Conservation (phyloP, 179 eudicot species). For the Pouteria campechiana region DNA sequence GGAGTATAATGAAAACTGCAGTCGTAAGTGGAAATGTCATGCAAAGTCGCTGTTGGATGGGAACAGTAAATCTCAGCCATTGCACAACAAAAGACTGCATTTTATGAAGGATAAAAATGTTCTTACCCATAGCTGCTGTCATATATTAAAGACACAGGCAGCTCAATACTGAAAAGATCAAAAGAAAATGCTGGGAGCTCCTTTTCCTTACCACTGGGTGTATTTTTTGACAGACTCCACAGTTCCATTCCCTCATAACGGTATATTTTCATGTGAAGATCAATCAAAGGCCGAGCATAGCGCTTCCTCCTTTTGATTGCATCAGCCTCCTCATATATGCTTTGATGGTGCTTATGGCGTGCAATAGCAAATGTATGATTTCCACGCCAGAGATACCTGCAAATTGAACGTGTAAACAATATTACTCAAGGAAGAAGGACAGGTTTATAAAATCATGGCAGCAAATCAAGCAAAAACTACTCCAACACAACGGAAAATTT, state of each 20-base stretch:
- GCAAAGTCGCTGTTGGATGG: no score
- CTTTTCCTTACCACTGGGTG: slow-evolving; percentile 60
- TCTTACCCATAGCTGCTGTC: no score
- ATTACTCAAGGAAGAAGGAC: neutral
- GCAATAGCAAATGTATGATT: slow-evolving; percentile 95
- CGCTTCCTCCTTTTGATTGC: slow-evolving; percentile 91
- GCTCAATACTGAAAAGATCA: neutral
- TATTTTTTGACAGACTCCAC: slow-evolving; percentile 62
- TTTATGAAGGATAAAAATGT: no score
- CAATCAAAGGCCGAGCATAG: slow-evolving; percentile 91
- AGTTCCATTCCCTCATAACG: slow-evolving; percentile 84
- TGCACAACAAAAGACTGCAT: no score
- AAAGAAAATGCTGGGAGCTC: neutral
- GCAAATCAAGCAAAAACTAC: no score
- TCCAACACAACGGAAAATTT: no score
- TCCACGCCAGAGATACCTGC: slow-evolving; percentile 92
- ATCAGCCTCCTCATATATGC: slow-evolving; percentile 93
- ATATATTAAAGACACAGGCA: neutral
- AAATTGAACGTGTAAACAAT: neutral
- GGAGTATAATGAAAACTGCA: no score
- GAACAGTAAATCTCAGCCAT: no score
- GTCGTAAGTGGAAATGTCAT: no score
- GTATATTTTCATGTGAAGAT: slow-evolving; percentile 89
- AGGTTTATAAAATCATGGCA: no score
- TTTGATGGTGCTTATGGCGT: slow-evolving; percentile 88